Conservation (phyloP, 2,329 filamentous ascomycete genomes). For the Cladophialophora chaetospira region DNA sequence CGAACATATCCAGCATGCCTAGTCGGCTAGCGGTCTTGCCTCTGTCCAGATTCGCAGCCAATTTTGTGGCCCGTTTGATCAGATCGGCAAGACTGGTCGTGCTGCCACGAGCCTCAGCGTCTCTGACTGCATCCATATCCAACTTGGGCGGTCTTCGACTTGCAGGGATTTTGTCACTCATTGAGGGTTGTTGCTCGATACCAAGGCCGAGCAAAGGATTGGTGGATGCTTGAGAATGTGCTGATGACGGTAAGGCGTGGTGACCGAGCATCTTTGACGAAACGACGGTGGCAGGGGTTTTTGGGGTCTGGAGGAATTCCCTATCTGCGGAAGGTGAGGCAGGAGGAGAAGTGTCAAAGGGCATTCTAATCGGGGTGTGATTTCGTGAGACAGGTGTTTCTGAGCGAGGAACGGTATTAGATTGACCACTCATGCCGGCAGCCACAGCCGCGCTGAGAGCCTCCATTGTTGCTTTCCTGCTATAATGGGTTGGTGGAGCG, state of each 20-base stretch:
- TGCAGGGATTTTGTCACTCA: slow-evolving; percentile 45
- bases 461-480: slow-evolving; percentile 27
- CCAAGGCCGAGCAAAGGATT: slow-evolving; percentile 28
- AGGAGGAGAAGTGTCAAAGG: slow-evolving; percentile 27
- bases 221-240: slow-evolving; percentile 25
- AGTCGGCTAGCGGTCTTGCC: slow-evolving; percentile 68
- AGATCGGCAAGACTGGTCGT: slow-evolving; percentile 89
- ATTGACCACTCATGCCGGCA: slow-evolving; percentile 19
- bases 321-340: slow-evolving; percentile 23
- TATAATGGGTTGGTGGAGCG: slow-evolving; percentile 6
- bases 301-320: slow-evolving; percentile 27
- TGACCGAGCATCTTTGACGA: slow-evolving; percentile 19
- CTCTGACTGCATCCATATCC: slow-evolving; percentile 78
- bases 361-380: slow-evolving; percentile 27
- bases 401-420: slow-evolving; percentile 2
- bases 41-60: slow-evolving; percentile 85
- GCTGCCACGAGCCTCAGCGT: slow-evolving; percentile 81
- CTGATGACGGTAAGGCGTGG: slow-evolving; percentile 12
- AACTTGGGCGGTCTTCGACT: slow-evolving; percentile 66
- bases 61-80: slow-evolving; percentile 80
- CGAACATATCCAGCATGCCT: slow-evolving; percentile 53
- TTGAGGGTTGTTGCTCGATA: slow-evolving; percentile 31
- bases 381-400: slow-evolving; percentile 21
- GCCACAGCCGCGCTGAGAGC: slow-evolving; percentile 30
- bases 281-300: slow-evolving; percentile 19